A percentile compares a stretch with the other conserved stretches of the same genome.
phyloP scores from a whole-genome alignment of 495 filamentous ascomycete genomes.

The Xylaria acuta region DNA sequence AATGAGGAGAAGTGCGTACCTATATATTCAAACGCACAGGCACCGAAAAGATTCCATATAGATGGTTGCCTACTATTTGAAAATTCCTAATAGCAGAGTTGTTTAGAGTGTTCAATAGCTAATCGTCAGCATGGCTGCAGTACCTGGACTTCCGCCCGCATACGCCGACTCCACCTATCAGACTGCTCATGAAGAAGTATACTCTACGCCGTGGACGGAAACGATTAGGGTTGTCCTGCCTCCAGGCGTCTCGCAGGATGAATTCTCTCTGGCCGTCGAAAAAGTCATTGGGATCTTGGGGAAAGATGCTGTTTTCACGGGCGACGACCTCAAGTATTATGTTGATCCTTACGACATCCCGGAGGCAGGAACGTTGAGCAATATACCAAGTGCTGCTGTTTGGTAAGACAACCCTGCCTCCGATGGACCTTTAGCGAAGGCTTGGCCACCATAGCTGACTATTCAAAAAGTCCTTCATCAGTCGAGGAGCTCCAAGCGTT shows the following conservation, averaged over 20 bases:
- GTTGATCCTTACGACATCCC: conserved; percentile 54
- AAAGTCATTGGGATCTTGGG: conserved; percentile 42
- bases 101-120: background rate
- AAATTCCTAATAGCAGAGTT: background rate
- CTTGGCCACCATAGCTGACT: background rate
- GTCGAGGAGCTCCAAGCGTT: conserved; percentile 51
- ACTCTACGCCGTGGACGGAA: conserved; percentile 12
- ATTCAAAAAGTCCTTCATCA: conserved; percentile 40
- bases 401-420: conserved; percentile 27
- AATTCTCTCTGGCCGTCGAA: conserved; percentile 44
- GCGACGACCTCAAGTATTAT: conserved; percentile 48
- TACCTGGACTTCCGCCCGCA: conserved; percentile 15
- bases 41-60: background rate
- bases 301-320: conserved; percentile 45
- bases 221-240: conserved; percentile 39
- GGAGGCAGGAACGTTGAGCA: conserved; percentile 40
- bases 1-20: conserved; percentile 10
- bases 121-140: conserved; percentile 11
- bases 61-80: background rate
- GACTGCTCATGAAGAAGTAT: conserved; percentile 26
- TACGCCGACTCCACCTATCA: conserved; percentile 30
- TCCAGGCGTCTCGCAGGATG: conserved; percentile 42
- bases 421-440: background rate
- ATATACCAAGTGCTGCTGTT: conserved; percentile 52
- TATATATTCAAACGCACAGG: conserved; percentile 3